These are phyloP conservation scores for Solanum raphanifolium DNA, from an alignment of 257 asterid species.

Conservation along the genomic window DNA sequence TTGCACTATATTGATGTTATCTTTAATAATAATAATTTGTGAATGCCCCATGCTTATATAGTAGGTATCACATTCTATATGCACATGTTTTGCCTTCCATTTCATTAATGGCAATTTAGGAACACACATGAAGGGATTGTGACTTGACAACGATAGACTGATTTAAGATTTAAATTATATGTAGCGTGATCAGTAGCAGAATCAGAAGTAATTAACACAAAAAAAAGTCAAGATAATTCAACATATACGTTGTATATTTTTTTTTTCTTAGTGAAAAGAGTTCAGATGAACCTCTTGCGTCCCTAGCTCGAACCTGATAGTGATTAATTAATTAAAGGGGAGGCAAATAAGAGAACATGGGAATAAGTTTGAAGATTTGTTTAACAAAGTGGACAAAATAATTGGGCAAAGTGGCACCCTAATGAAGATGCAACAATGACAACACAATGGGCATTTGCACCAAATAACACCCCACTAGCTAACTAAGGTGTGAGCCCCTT, in stretches of 20 bases:
- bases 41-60: not conserved
- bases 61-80: not conserved
- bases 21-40: not conserved
- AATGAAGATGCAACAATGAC: slow-evolving; percentile 18
- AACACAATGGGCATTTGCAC: slow-evolving; percentile 20
- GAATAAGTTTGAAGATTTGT: not conserved
- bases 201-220: not conserved
- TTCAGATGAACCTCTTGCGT: not conserved
- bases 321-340: not conserved
- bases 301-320: too few relatives aligned
- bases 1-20: not conserved
- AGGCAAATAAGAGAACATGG: not conserved
- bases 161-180: not conserved
- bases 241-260: not conserved
- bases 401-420: slow-evolving; percentile 5
- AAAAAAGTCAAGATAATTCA: not conserved
- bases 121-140: not conserved
- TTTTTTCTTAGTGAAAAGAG: not conserved
- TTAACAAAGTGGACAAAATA: slow-evolving; percentile 7
- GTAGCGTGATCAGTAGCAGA: fast-evolving
- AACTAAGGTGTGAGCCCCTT: not conserved
- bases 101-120: not conserved
- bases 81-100: not conserved
- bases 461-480: slow-evolving; percentile 14
- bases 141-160: not conserved